A percentile compares a stretch with the other conserved stretches of the same genome.
phyloP scores from a whole-genome alignment of 129 eudicot species.

The Gnaphalium uliginosum region DNA sequence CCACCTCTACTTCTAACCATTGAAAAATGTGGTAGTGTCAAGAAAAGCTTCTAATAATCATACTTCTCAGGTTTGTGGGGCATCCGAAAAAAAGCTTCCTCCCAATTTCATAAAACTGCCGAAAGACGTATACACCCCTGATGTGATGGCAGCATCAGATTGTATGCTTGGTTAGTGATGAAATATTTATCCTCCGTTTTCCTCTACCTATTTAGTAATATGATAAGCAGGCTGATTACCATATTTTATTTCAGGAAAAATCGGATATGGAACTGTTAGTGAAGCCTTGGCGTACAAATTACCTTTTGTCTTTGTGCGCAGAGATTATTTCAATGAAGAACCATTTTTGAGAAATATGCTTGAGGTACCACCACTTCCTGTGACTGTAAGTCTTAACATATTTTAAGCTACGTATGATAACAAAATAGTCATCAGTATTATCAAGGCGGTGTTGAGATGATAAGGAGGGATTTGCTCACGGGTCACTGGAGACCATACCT shows the following conservation, averaged over 20 bases:
- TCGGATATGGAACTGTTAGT: conserved; percentile 97
- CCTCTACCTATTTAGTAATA: neutral
- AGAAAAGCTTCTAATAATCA: neutral
- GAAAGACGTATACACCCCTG: conserved; percentile 91
- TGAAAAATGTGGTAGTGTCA: neutral
- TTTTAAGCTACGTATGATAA: neutral
- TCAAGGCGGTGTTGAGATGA: conserved; percentile 99
- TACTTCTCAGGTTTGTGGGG: conserved; percentile 80
- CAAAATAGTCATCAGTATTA: conserved; percentile 43
- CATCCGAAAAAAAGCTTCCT: conserved; percentile 77
- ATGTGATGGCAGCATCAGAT: conserved; percentile 94
- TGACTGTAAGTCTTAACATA: neutral
- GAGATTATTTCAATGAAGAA: conserved; percentile 98
- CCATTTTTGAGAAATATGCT: conserved; percentile 98
- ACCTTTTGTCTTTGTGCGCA: conserved; percentile 94
- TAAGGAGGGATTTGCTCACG: conserved; percentile 90
- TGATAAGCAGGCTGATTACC: conserved; percentile 16
- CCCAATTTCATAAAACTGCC: conserved; percentile 88
- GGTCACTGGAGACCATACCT: conserved; percentile 96
- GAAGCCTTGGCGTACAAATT: conserved; percentile 93
- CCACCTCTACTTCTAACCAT: neutral
- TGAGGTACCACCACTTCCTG: conserved; percentile 54
- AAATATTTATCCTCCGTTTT: neutral
- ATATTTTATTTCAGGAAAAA: conserved; percentile 66
- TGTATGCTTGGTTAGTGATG: conserved; percentile 95